These are phyloP conservation scores for Coemansia sp. DNA, from an alignment of 192 early-diverging fungal species.

Conservation along the genomic window DNA sequence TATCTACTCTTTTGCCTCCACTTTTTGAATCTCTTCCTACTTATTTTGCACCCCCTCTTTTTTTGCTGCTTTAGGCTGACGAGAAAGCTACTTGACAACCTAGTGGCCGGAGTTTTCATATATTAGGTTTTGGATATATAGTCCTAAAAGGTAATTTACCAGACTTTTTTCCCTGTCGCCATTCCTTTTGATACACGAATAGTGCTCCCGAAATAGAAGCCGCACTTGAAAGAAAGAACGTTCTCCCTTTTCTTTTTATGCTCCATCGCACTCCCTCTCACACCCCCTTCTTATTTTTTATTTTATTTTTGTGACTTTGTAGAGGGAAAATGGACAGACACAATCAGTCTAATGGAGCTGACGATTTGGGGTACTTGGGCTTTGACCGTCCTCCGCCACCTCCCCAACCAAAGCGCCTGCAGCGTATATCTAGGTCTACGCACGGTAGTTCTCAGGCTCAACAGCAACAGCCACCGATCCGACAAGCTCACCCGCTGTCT, in stretches of 20 bases:
- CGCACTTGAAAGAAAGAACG: not conserved
- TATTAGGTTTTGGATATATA: too few species aligned
- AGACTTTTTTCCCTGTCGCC: too few species aligned
- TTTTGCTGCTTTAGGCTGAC: not conserved
- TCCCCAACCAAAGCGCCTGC: constrained; percentile 41
- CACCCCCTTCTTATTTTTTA: not conserved
- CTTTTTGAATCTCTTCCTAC: not conserved
- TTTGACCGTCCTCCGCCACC: constrained; percentile 42
- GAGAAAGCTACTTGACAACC: too few species aligned
- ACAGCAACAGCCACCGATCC: constrained; percentile 14
- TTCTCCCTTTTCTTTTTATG: too few species aligned
- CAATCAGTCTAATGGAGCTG: constrained; percentile 21
- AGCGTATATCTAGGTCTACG: constrained; percentile 35
- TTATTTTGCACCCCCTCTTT: not conserved
- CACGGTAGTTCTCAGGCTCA: constrained; percentile 18
- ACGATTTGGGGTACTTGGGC: constrained; percentile 23
- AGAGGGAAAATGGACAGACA: constrained; percentile 33
- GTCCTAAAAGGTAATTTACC: not conserved
- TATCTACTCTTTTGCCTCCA: not conserved
- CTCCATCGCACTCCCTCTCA: too few species aligned
- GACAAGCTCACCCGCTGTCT: constrained; percentile 1
- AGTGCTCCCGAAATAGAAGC: not conserved
- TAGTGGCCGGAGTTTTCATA: too few species aligned
- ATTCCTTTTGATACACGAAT: too few species aligned
- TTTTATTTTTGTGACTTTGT: constrained; percentile 7